These are phyloP conservation scores for Monosporascus sp. DNA, from an alignment of 2,329 filamentous ascomycete species.

Conservation along the genomic window DNA sequence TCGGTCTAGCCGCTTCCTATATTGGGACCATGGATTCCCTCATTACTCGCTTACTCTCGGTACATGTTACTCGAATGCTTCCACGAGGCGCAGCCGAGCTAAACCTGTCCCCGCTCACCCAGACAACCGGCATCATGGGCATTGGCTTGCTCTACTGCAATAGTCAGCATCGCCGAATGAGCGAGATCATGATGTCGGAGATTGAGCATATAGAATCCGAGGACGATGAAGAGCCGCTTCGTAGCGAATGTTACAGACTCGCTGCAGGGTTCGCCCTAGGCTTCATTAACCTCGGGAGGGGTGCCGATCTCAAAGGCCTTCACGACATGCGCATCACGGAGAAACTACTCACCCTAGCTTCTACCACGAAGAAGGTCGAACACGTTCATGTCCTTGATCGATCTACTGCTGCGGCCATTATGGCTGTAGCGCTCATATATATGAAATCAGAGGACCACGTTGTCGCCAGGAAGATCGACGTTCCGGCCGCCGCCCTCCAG, in stretches of 20 bases:
- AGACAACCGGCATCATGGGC: constrained; percentile 95
- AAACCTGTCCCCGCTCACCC: constrained; percentile 86
- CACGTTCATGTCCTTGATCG: constrained; percentile 90
- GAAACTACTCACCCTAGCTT: constrained; percentile 77
- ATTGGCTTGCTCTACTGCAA: constrained; percentile 92
- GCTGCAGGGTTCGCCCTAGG: constrained; percentile 91
- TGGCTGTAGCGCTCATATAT: constrained; percentile 86
- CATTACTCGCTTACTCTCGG: constrained; percentile 86
- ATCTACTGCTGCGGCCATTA: constrained; percentile 85
- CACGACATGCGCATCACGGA: constrained; percentile 93
- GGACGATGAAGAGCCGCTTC: constrained; percentile 78
- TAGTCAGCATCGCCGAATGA: constrained; percentile 96
- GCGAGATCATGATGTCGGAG: constrained; percentile 96
- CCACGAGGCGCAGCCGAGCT: constrained; percentile 89
- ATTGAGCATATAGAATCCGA: constrained; percentile 79
- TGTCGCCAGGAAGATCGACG: constrained; percentile 85
- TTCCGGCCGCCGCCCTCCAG: constrained; percentile 83
- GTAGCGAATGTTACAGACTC: constrained; percentile 93
- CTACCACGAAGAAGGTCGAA: constrained; percentile 84
- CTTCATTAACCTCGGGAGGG: constrained; percentile 90
- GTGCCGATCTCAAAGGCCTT: constrained; percentile 78
- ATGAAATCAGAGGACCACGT: constrained; percentile 92
- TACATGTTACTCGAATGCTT: constrained; percentile 92
- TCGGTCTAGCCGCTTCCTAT: constrained; percentile 89
- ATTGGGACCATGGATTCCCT: constrained; percentile 96